Base-by-base conservation (phyloP, 2,329 filamentous ascomycete species). In the Fusarium temperatum region DNA sequence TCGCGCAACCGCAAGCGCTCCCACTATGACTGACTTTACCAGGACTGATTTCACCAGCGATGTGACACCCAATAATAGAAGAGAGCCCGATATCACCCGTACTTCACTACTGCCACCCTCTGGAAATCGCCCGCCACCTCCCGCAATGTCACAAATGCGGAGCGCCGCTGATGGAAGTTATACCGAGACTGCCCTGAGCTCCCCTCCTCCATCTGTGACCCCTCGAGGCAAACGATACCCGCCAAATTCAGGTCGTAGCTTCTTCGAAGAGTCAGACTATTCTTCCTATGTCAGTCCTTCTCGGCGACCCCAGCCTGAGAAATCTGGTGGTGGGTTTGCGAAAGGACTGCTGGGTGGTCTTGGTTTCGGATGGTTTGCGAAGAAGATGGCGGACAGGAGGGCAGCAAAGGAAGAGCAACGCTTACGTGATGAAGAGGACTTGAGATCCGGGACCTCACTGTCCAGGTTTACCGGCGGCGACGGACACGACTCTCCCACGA, bases 391-490 rank as follows among this genome's bases (percentile, higher is more conserved):
- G 74, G 86, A 90, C 81, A 83, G 90, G 75, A 83, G 83, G 57
- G 79, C 84, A 67, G 84, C 78, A 69, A 83, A 83, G 60, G 87
- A 87, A 68, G 87, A 86, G 56, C 86, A 86, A 36, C 83, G 87
- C 44, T 42, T 83, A 9, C 79, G 78, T 39, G 83, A 86, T 10
- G 80, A 90, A 80, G 89, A 91, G 63, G 86, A 91, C 5, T 76
- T 83, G 73, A 87, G 90, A 60, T 88, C 90, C 28, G 88, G 93
- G 10, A 89, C 88, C 41, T 87, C 87, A 38, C 86, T 88, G n/a
- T 89, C 90, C 28, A 87, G 87, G 75, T 94, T 89, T 70, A 94
- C 92, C 6, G 92, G 90, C 5, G 92, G 90, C 35, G 93, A 95
- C 79, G 91, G 91, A 32, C 85, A 88, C 68, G 84, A 85, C 7